Evolutionary conservation across 2,329 filamentous ascomycete genomes (phyloP), one percentile per base, ranked within the genome.

Genomic region (Ophiocordyceps camponoti-rufipedis): DNA sequence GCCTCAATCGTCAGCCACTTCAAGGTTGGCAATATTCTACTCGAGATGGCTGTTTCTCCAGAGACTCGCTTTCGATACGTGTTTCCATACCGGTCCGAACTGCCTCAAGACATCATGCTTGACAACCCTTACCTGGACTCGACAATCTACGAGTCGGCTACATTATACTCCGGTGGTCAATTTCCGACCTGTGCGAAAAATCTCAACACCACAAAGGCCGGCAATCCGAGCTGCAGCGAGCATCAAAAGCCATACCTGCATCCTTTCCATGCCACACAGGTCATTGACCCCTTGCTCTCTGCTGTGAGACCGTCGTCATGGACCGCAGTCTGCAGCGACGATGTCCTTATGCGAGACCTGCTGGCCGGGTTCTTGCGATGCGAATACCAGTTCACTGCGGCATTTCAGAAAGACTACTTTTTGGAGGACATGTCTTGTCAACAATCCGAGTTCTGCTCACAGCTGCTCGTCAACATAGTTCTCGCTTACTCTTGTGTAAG

Each of bases 321-420:
- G 65, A 67, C 65, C 0, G 45, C 46, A 0, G 58, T 66, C 3
- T 58, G 56, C 38, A 45, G 49, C 6, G 57, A 67, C 28, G 56
- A 67, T 38, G 45, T 16, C 1, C 52, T 67, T 8, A 58, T 66
- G 54, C 53, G 57, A 28, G 56, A 57, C 10, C 48, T 63, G 0
- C 46, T 63, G 1, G 39, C 23, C 1, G 47, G 51, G 1, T 55
- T 56, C 11, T 51, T 63, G 6, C 56, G 55, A 1, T 59, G 58
- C 47, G 62, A 67, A 33, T 63, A 64, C 32, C 56, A 58, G 3
- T 63, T 56, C 49, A 56, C 57, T 0, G 51, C 59, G 0, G 52
- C 53, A 0, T 62, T 67, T 28, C 62, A 67, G 3, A 66, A 64
- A 47, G 61, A 64, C 28, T 52, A 52, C 1, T 65, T 68, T 29